phyloP scores from a whole-genome alignment of 75 land plant species.

The Ceratopteris richardii region DNA sequence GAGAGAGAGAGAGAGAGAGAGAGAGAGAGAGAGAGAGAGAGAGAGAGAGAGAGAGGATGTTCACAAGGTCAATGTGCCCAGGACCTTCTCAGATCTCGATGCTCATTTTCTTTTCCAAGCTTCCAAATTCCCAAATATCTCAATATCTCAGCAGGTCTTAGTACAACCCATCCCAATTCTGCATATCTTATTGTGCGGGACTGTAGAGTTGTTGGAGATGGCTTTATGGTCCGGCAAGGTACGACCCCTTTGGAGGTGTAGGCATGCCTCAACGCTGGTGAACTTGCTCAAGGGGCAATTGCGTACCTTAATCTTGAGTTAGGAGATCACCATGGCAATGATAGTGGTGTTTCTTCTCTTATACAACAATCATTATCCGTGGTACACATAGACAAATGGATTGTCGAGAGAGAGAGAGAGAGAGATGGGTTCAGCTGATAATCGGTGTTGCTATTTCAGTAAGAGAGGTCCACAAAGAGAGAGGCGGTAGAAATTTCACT shows the following conservation, averaged over 20 bases:
- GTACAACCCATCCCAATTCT: slow-evolving; percentile 86
- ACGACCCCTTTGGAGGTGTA: slow-evolving; percentile 30
- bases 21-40: too few species aligned
- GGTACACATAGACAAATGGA: too few species aligned
- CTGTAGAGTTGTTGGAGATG: slow-evolving; percentile 23
- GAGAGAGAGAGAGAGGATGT: too few species aligned
- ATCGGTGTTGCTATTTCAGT: too few species aligned
- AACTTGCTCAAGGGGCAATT: slow-evolving; percentile 22
- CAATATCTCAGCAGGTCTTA: slow-evolving; percentile 77
- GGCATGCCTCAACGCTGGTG: slow-evolving; percentile 33
- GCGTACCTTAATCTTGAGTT: slow-evolving; percentile 43
- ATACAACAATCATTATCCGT: slow-evolving; percentile 10
- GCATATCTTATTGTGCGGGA: slow-evolving; percentile 70
- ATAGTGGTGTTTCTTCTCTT: slow-evolving; percentile 21
- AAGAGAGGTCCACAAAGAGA: too few species aligned
- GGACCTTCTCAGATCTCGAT: slow-evolving; percentile 16
- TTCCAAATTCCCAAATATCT: slow-evolving; percentile 70
- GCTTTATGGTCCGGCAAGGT: slow-evolving; percentile 30
- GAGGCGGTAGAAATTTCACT: too few species aligned
- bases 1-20: too few species aligned
- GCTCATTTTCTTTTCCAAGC: slow-evolving; percentile 47
- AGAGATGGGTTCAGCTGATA: too few species aligned
- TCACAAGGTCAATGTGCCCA: too few species aligned
- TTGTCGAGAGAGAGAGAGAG: too few species aligned
- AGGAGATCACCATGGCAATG: slow-evolving; percentile 33